Conservation (phyloP, 1,284 basidiomycete genomes). For the Apiotrichum siamense region DNA sequence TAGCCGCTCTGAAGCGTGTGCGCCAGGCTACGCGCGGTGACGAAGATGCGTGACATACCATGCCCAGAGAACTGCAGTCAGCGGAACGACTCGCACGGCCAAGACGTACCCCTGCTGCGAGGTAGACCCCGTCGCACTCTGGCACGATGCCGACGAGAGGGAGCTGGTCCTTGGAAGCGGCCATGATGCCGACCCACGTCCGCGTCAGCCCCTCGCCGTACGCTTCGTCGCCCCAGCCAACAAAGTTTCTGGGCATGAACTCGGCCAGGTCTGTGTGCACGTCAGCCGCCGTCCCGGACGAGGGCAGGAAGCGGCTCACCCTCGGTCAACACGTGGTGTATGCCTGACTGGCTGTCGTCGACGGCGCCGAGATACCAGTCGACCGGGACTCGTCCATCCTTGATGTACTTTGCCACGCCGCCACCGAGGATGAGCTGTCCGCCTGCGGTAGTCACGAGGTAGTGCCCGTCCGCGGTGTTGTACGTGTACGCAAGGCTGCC, state of each 20-base stretch:
- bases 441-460: constrained; percentile 17
- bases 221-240: constrained; percentile 20
- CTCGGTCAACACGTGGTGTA: constrained; percentile 6
- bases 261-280: constrained; percentile 12
- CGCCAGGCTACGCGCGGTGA: constrained; percentile 17
- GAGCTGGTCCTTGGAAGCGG: constrained; percentile 19
- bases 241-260: constrained; percentile 18
- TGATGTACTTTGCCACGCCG: constrained; percentile 8
- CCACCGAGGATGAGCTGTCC: constrained; percentile 21
- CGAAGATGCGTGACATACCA: constrained; percentile 28
- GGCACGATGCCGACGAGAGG: constrained; percentile 30
- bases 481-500: constrained; percentile 19
- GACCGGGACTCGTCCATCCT: constrained; percentile 4
- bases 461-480: constrained; percentile 21
- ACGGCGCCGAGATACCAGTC: constrained; percentile 10
- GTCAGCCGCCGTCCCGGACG: background rate
- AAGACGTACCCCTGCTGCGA: constrained; percentile 15
- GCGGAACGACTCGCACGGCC: background rate
- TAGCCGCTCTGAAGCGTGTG: constrained; percentile 14
- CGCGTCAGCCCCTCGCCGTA: constrained; percentile 25
- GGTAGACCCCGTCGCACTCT: constrained; percentile 17
- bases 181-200: constrained; percentile 26
- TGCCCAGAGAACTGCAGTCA: constrained; percentile 13
- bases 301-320: too few species aligned
- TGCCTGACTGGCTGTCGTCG: constrained; percentile 19